phyloP scores from a whole-genome alignment of 1,284 basidiomycete species.

The Malassezia slooffiae region DNA sequence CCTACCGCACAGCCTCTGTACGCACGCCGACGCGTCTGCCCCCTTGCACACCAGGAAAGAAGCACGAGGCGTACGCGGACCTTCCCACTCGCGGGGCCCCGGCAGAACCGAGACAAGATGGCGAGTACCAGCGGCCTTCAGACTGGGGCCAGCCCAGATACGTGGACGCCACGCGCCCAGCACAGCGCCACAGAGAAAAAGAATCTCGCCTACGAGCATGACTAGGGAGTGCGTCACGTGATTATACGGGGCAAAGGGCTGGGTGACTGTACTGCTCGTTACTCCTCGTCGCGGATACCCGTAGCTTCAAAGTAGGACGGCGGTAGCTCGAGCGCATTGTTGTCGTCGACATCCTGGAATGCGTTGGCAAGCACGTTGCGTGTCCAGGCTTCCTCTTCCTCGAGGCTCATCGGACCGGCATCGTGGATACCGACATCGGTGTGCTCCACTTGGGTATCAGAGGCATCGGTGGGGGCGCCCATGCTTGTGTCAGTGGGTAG shows the following conservation, averaged over 20 bases:
- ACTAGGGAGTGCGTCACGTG: no score
- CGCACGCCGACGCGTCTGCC: background rate
- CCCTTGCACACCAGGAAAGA: constrained; percentile 13
- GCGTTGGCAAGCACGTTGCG: constrained; percentile 12
- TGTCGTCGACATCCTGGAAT: constrained; percentile 19
- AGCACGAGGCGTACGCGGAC: constrained; percentile 43
- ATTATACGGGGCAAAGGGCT: background rate
- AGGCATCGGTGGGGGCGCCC: no score
- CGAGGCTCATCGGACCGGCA: constrained; percentile 10
- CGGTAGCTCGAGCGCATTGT: constrained; percentile 26
- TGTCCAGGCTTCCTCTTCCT: constrained; percentile 15
- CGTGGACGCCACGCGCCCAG: background rate
- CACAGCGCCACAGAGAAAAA: background rate
- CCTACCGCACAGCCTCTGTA: background rate
- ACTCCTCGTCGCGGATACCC: constrained; percentile 7
- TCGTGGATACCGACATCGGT: constrained; percentile 4
- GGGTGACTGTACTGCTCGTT: constrained; percentile 3
- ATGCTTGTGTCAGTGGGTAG: no score
- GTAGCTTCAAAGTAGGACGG: constrained; percentile 40
- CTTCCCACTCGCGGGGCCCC: constrained; percentile 42
- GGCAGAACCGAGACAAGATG: constrained; percentile 13
- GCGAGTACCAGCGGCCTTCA: constrained; percentile 45
- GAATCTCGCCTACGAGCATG: no score
- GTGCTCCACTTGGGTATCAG: no score
- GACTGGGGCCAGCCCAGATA: constrained; percentile 14